A percentile compares a stretch with the other conserved stretches of the same genome.
phyloP scores from a whole-genome alignment of 192 early-diverging fungal species.

The Dissophora ornata region DNA sequence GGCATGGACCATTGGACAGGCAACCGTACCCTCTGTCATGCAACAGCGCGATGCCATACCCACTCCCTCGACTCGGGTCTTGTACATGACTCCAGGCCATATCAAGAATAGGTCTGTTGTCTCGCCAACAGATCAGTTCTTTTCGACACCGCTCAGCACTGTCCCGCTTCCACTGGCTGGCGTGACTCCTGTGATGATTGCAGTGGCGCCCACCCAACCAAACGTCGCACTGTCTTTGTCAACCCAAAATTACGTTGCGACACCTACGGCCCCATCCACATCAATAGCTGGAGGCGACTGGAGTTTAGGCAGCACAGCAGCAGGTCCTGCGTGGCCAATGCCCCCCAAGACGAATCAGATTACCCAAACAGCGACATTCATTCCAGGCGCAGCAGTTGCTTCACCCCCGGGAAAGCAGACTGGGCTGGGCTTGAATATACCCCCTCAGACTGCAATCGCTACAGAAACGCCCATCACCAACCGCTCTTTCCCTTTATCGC shows the following conservation, averaged over 20 bases:
- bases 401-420: background rate
- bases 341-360: conserved; percentile 1
- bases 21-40: background rate
- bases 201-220: background rate
- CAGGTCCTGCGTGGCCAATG: background rate
- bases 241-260: background rate
- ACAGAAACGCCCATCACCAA: background rate
- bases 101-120: background rate
- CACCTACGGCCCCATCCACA: background rate
- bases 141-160: background rate
- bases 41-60: conserved; percentile 46
- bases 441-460: background rate
- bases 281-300: background rate
- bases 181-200: background rate
- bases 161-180: background rate
- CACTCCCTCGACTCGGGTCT: conserved; percentile 24
- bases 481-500: background rate
- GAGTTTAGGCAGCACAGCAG: background rate
- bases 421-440: background rate
- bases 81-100: conserved; percentile 15
- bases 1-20: conserved; percentile 39
- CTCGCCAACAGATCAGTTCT: background rate
- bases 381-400: background rate
- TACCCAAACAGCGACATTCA: too few relatives aligned
- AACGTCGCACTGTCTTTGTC: background rate